A percentile compares a stretch with the other conserved stretches of the same genome.
phyloP scores from a whole-genome alignment of 2,329 filamentous ascomycete genomes.

The Colletotrichum viniferum region DNA sequence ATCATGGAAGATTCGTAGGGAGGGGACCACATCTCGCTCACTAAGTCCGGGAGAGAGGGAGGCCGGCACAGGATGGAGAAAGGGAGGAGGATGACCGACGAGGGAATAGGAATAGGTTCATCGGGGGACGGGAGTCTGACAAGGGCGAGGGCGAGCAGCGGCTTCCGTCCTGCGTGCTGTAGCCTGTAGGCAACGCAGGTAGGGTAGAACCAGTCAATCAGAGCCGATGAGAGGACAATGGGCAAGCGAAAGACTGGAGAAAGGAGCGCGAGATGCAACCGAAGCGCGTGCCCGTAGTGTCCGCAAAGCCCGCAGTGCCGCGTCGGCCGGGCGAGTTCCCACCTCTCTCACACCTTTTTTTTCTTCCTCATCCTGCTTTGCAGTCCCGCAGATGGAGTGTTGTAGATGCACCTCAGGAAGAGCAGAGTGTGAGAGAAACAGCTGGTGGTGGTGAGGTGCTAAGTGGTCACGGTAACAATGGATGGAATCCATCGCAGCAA shows the following conservation, averaged over 20 bases:
- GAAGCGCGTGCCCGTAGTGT: slow-evolving; percentile 2
- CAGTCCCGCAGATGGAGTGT: background rate
- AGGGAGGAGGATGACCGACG: background rate
- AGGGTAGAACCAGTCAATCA: background rate
- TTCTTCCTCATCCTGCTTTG: background rate
- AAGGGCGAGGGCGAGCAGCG: background rate
- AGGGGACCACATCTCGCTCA: background rate
- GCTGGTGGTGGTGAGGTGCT: background rate
- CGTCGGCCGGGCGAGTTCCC: slow-evolving; percentile 23
- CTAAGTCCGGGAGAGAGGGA: background rate
- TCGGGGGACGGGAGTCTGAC: background rate
- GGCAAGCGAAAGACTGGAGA: background rate
- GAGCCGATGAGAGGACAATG: background rate
- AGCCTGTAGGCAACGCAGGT: background rate
- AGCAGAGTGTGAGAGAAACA: background rate
- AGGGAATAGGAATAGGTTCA: background rate
- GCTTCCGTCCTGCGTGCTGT: background rate
- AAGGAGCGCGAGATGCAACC: slow-evolving; percentile 6
- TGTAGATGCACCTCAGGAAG: slow-evolving; percentile 6
- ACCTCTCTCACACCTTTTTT: slow-evolving; percentile 23
- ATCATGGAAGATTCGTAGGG: background rate
- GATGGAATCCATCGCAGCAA: slow-evolving; percentile 21
- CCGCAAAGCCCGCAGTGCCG: slow-evolving; percentile 6
- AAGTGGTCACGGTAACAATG: background rate
- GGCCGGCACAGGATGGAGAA: background rate